Evolutionary conservation across 2,329 filamentous ascomycete species (phyloP).

Genomic region (Colletotrichum viniferum): DNA sequence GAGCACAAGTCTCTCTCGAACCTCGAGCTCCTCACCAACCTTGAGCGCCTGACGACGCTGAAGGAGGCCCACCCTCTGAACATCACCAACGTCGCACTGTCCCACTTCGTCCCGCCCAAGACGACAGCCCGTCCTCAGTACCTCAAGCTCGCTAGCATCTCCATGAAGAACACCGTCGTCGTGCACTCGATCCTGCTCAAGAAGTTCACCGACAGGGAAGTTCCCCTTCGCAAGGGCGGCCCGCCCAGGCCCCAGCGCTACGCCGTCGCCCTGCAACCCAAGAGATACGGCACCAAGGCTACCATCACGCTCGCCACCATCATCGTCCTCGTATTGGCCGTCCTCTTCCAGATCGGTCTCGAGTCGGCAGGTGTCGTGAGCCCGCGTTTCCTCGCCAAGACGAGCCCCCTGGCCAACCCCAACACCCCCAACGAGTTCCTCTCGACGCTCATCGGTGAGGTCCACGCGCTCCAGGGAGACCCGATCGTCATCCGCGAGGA

Average conservation of each 20-base stretch:
- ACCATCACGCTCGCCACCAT: constrained; percentile 60
- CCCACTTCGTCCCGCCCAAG: constrained; percentile 60
- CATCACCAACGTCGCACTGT: constrained; percentile 65
- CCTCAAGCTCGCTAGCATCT: constrained; percentile 81
- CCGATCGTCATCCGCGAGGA: constrained; percentile 44
- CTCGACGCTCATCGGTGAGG: constrained; percentile 40
- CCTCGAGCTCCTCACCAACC: constrained; percentile 55
- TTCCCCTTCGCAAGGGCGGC: constrained; percentile 36
- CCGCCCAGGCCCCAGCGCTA: constrained; percentile 66
- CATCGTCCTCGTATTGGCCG: constrained; percentile 63
- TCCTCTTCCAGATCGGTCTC: constrained; percentile 67
- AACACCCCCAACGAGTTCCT: constrained; percentile 34
- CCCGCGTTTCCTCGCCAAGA: constrained; percentile 36
- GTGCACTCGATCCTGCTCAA: constrained; percentile 79
- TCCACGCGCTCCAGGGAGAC: constrained; percentile 33
- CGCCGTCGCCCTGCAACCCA: constrained; percentile 66
- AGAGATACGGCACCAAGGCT: constrained; percentile 52
- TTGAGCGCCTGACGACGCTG: constrained; percentile 58
- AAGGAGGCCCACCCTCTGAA: constrained; percentile 59
- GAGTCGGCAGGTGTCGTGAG: constrained; percentile 65
- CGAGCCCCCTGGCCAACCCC: not conserved
- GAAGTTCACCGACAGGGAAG: constrained; percentile 41
- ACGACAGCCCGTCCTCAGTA: constrained; percentile 54
- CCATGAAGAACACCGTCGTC: constrained; percentile 78
- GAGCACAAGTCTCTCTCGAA: constrained; percentile 62